These are phyloP conservation scores for Oryza coarctata DNA, from an alignment of 176 grass and related monocot species.

Conservation along the genomic window DNA sequence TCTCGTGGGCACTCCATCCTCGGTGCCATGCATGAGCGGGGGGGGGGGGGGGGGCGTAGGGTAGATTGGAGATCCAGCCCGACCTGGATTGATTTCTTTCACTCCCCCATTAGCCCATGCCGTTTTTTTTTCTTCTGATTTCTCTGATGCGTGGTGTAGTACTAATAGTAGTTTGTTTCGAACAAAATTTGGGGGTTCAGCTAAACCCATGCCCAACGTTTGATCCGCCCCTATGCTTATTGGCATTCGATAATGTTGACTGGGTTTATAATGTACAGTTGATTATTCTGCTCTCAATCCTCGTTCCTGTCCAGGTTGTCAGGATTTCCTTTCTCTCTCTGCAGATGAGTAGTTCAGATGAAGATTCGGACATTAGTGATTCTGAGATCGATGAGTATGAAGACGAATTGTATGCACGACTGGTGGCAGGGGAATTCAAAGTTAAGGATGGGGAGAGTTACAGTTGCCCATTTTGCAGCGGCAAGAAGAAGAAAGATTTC, in stretches of 20 bases:
- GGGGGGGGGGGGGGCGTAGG: background rate
- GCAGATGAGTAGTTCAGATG: conserved; percentile 60
- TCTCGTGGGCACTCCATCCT: background rate
- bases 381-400: conserved; percentile 78
- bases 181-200: background rate
- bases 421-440: conserved; percentile 52
- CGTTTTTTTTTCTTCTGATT: background rate
- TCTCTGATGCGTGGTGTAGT: background rate
- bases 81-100: background rate
- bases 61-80: background rate
- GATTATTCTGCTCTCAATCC: background rate
- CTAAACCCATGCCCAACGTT: background rate
- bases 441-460: conserved; percentile 46
- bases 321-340: background rate
- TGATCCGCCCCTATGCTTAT: background rate
- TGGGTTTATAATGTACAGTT: background rate
- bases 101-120: background rate
- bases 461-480: conserved; percentile 66
- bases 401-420: conserved; percentile 42
- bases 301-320: background rate
- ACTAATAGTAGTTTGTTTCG: background rate
- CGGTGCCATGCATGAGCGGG: background rate
- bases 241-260: conserved; percentile 2
- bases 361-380: conserved; percentile 67
- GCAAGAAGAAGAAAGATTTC: conserved; percentile 75